Base-by-base conservation (phyloP, 106 monocot genomes). In the Cymbidium sinense region DNA sequence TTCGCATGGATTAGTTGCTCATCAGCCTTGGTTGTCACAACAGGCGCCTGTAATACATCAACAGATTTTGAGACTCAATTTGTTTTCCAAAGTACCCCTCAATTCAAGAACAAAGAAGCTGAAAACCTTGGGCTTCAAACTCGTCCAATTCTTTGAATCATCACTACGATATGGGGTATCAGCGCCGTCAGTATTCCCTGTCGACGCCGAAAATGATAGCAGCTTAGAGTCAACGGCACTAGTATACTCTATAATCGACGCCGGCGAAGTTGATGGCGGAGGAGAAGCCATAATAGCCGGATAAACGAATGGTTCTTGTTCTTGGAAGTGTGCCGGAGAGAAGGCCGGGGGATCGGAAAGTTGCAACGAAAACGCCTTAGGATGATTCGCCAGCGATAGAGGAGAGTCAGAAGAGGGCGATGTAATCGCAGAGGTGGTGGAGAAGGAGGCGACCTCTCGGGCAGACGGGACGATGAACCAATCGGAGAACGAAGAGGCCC, bases 1-100 rank as follows among this genome's bases (percentile, higher is more conserved):
- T 89, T 89, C 27, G 84, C 77, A 67, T 81, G 81, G 0, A 89
- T 54, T 52, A 89, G 89, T 76, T 86, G 76, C 74, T 65, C 62
- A 81, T 86, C 83, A 0, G 79, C 31, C 36, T 76, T 76, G 23
- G 61, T 83, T 34, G 71, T n/a, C 79, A 73, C 73, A 81, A 55
- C 27, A 0, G 75, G 50, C 10, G 43, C 62, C 88, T 88, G 72
- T 28, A 70, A 73, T 39, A 74, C 20, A 33, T 33, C 1, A 10
- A 25, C 11, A 64, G 10, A 5, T 23, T 8, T 76, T 41, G 21
- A 1, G 20, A 67, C 51, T 18, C 15, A 44, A 79, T 39, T 39
- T 39, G 3, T 29, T 12, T 54, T 27, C 15, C 55, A 20, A 54
- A 7, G 1, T 27, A 34, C 33, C 23, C 36, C 19, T 13, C 3